phyloP scores from a whole-genome alignment of 768 basidiomycete genomes.

The Mycena crocata region DNA sequence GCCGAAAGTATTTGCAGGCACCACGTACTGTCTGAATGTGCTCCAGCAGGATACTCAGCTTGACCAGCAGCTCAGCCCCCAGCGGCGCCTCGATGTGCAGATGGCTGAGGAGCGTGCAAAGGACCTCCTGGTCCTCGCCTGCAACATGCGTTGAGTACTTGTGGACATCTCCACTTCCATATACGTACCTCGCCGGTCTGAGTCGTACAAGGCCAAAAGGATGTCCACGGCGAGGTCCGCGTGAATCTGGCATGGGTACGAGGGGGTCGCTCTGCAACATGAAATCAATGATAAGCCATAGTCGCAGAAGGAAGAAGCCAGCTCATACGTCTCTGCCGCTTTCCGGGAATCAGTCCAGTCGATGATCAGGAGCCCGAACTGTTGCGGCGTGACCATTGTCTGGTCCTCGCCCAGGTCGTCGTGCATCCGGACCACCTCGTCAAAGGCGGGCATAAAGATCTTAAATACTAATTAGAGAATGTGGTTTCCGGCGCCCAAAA shows the following conservation, averaged over 20 bases:
- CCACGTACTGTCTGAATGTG: conserved; percentile 61
- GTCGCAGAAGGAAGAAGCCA: conserved; percentile 10
- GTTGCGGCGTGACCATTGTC: conserved; percentile 77
- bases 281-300: background rate
- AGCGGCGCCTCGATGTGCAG: conserved; percentile 60
- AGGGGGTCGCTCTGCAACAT: conserved; percentile 23
- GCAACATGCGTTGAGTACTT: too few relatives aligned
- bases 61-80: conserved; percentile 54
- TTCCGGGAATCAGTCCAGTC: conserved; percentile 93
- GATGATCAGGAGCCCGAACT: conserved; percentile 82
- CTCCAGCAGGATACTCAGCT: conserved; percentile 60
- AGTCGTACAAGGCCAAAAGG: conserved; percentile 59
- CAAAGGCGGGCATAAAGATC: conserved; percentile 80
- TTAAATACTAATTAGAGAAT: conserved; percentile 40
- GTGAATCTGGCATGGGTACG: conserved; percentile 54
- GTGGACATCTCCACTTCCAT: background rate
- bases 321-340: conserved; percentile 57
- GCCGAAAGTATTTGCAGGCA: background rate
- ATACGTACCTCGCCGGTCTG: conserved; percentile 56
- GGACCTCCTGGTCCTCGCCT: conserved; percentile 70
- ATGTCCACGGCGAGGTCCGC: conserved; percentile 70
- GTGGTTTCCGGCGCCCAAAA: background rate
- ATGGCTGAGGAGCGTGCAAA: conserved; percentile 74
- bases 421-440: conserved; percentile 66
- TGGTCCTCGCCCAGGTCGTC: conserved; percentile 78